A percentile compares a stretch with the other conserved stretches of the same genome.
Conservation (phyloP, 2,329 filamentous ascomycete genomes). For the Colletotrichum noveboracense region DNA sequence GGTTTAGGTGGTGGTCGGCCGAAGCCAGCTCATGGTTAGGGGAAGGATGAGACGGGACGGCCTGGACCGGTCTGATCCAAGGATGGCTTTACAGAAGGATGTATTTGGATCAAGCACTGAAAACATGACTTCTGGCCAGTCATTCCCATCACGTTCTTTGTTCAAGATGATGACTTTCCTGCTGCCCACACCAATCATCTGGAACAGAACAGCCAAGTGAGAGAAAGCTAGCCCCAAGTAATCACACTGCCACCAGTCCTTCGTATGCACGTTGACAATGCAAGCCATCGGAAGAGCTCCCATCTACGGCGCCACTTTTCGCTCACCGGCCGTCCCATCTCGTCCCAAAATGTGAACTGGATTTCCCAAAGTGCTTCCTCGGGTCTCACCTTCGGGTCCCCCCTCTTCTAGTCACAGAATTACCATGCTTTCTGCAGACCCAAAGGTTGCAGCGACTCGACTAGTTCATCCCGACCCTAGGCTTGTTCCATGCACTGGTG, state of each 20-base stretch:
- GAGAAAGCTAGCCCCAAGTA: background rate
- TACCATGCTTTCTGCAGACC: background rate
- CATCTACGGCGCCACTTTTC: background rate
- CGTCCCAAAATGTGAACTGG: background rate
- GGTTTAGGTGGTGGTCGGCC: background rate
- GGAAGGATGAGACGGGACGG: background rate
- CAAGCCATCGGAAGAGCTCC: background rate
- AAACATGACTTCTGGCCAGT: background rate
- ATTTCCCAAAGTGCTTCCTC: background rate
- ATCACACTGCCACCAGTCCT: background rate
- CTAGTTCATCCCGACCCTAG: background rate
- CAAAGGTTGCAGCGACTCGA: background rate
- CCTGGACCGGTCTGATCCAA: background rate
- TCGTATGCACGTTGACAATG: background rate
- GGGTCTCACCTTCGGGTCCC: background rate
- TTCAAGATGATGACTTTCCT: background rate
- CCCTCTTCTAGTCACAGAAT: background rate
- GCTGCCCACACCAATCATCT: background rate
- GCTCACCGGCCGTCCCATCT: background rate
- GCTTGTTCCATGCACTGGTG: background rate
- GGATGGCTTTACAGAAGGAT: background rate
- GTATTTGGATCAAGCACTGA: background rate
- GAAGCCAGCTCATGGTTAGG: background rate
- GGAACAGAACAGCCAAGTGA: background rate
- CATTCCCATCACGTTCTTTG: background rate